phyloP scores from a whole-genome alignment of 2,329 filamentous ascomycete genomes.

The Exophiala bonariae region DNA sequence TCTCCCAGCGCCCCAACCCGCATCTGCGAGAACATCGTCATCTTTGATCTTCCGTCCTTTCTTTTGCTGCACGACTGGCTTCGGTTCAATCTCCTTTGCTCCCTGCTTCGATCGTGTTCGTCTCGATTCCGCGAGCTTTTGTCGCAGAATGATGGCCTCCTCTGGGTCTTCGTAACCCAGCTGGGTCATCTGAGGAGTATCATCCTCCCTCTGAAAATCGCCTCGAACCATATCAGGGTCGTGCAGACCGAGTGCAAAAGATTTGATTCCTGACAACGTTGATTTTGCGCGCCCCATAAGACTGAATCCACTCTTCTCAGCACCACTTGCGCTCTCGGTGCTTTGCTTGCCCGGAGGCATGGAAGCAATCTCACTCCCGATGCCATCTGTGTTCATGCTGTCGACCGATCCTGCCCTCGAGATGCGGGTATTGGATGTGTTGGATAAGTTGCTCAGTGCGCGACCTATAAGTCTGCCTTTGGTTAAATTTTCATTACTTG shows the following conservation, averaged over 20 bases:
- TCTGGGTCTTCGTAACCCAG: conserved; percentile 51
- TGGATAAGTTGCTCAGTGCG: conserved; percentile 43
- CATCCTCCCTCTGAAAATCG: conserved; percentile 34
- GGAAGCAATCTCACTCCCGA: conserved; percentile 34
- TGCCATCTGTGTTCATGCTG: conserved; percentile 43
- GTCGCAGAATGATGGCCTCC: conserved; percentile 54
- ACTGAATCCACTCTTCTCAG: conserved; percentile 12
- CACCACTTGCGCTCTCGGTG: conserved; percentile 5
- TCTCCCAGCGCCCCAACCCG: conserved; percentile 23
- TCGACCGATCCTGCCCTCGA: conserved; percentile 52
- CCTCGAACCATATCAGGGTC: conserved; percentile 25
- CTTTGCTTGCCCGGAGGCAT: conserved; percentile 13
- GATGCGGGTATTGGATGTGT: conserved; percentile 32
- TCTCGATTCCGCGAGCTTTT: conserved; percentile 52
- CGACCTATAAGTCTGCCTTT: conserved; percentile 42
- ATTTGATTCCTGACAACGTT: conserved; percentile 31
- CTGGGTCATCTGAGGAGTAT: conserved; percentile 46
- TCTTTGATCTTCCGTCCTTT: conserved; percentile 22
- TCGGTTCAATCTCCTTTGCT: conserved; percentile 39
- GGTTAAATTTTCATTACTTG: conserved; percentile 27
- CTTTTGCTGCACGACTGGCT: conserved; percentile 9
- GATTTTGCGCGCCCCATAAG: conserved; percentile 22
- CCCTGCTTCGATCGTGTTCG: conserved; percentile 31
- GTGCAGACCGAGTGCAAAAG: conserved; percentile 34
- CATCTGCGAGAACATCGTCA: conserved; percentile 19